Evolutionary conservation across 805 yeast species (phyloP).

Genomic region (Brettanomyces anomalus): DNA sequence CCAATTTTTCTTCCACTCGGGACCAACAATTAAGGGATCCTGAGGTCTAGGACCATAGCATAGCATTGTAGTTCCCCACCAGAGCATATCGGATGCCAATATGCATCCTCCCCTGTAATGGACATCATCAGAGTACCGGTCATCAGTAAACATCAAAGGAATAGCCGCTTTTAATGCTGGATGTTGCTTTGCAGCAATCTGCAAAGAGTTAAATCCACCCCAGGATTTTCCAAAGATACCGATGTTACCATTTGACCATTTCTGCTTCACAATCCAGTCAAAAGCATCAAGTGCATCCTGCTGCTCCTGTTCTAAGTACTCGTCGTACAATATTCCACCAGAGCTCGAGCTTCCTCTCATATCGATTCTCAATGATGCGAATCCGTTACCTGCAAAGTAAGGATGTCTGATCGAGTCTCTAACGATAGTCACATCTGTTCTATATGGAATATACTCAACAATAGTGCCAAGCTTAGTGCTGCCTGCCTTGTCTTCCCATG

Average conservation of each 20-base stretch:
- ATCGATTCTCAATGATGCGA: slow-evolving; percentile 36
- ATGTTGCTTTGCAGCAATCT: slow-evolving; percentile 37
- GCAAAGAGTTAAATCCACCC: slow-evolving; percentile 41
- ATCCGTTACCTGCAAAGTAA: slow-evolving; percentile 37
- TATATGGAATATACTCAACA: slow-evolving; percentile 36
- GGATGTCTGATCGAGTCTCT: slow-evolving; percentile 39
- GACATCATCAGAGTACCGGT: slow-evolving; percentile 39
- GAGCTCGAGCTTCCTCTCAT: slow-evolving; percentile 40
- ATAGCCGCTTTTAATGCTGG: slow-evolving; percentile 36
- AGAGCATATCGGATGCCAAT: slow-evolving; percentile 36
- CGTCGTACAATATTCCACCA: slow-evolving; percentile 32
- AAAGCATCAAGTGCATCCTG: slow-evolving; percentile 34
- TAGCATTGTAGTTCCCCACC: slow-evolving; percentile 43
- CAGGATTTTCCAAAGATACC: slow-evolving; percentile 42
- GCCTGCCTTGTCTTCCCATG: slow-evolving; percentile 13
- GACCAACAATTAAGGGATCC: slow-evolving; percentile 33
- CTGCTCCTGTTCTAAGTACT: slow-evolving; percentile 35
- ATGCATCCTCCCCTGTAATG: slow-evolving; percentile 40
- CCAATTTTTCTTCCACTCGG: slow-evolving; percentile 34
- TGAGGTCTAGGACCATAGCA: slow-evolving; percentile 37
- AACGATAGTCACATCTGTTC: slow-evolving; percentile 36
- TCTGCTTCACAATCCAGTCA: slow-evolving; percentile 32
- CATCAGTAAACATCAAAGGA: slow-evolving; percentile 38
- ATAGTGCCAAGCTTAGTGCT: slow-evolving; percentile 28
- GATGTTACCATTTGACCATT: slow-evolving; percentile 37